phyloP scores from a whole-genome alignment of 2,329 filamentous ascomycete genomes.

The Colletotrichum acutatum region DNA sequence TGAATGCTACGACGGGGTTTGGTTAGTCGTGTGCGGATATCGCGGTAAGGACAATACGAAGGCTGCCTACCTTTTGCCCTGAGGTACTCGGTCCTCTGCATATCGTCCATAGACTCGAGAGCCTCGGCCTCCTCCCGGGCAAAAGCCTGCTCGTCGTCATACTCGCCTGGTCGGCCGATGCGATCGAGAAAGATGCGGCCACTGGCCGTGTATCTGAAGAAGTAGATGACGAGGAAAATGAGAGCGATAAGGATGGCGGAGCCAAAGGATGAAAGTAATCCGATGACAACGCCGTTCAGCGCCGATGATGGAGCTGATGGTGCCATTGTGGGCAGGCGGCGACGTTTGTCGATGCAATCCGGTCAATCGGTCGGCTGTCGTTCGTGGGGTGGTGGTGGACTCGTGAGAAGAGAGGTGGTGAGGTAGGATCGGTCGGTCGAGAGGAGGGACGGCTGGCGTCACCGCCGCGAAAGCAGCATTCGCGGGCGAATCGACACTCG shows the following conservation, averaged over 20 bases:
- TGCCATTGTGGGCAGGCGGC: conserved; percentile 32
- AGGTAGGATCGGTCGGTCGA: conserved; percentile 27
- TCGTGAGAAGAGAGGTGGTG: not conserved
- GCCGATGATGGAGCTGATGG: conserved; percentile 53
- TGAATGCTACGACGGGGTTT: conserved; percentile 73
- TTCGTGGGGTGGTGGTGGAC: not conserved
- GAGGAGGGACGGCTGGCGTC: conserved; percentile 38
- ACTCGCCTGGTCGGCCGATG: conserved; percentile 93
- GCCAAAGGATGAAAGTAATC: conserved; percentile 92
- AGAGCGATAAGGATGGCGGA: conserved; percentile 87
- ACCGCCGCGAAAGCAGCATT: conserved; percentile 37
- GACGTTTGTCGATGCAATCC: conserved; percentile 29
- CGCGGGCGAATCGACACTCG: conserved; percentile 24
- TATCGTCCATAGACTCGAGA: conserved; percentile 93
- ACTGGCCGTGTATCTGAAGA: conserved; percentile 89
- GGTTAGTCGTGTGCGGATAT: conserved; percentile 5
- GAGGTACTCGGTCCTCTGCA: conserved; percentile 89
- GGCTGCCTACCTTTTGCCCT: conserved; percentile 86
- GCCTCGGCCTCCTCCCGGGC: conserved; percentile 94
- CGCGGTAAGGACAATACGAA: not conserved
- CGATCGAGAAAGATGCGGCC: conserved; percentile 94
- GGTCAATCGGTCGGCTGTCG: conserved; percentile 22
- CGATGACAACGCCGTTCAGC: conserved; percentile 87
- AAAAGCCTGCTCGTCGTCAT: conserved; percentile 97
- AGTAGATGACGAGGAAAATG: conserved; percentile 85